Base-by-base conservation (phyloP, 352 stramenopile species). In the Blastocystis sp. region DNA sequence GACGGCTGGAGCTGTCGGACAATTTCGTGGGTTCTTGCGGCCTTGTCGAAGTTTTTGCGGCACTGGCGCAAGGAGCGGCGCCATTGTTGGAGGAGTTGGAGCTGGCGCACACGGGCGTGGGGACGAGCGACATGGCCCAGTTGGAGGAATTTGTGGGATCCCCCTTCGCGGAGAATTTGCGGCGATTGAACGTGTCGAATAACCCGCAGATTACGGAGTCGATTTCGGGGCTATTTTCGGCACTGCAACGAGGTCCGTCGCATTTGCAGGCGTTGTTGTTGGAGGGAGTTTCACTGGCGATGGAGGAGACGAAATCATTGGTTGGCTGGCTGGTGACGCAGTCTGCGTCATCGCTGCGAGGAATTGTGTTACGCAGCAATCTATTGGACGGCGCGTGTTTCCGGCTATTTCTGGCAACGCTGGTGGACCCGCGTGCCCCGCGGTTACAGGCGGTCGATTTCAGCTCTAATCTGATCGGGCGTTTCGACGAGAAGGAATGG, bases 81-180 rank as follows among this genome's bases (percentile, higher is more conserved):
- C 75, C 75, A 40, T 46, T 85, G 63, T 34, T 85, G 51, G 53
- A 48, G 34, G 63, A 85, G 40, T 40, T 85, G 9, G 57, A 59
- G 24, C 59, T 85, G 24, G 75, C n/a, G 11, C 57, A 85, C 53
- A 85, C 75, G 11, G 75, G 63, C 18, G 75, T 85, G 9, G 54
- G 75, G 6, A n/a, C 42, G 63, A 44, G 49, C 16, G 75, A 85
- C 38, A 16, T 85, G 53, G 57, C 29, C 16, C 49, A 18, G 7
- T 76, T 85, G 9, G 24, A n/a, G 16, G 21, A 16, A 9, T 85
- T 59, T 61, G 21, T 75, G 11, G 16, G 11, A 16, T 72, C 57
- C 29, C 57, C 57, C 11, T 64, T 59, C 36, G 57, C 75, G 46
- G 57, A 85, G 63, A 76, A 72, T 61, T 14, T 85, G 2, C 7